These are phyloP conservation scores for Pythium phragmitis DNA, from an alignment of 352 stramenopile species.

Conservation along the genomic window DNA sequence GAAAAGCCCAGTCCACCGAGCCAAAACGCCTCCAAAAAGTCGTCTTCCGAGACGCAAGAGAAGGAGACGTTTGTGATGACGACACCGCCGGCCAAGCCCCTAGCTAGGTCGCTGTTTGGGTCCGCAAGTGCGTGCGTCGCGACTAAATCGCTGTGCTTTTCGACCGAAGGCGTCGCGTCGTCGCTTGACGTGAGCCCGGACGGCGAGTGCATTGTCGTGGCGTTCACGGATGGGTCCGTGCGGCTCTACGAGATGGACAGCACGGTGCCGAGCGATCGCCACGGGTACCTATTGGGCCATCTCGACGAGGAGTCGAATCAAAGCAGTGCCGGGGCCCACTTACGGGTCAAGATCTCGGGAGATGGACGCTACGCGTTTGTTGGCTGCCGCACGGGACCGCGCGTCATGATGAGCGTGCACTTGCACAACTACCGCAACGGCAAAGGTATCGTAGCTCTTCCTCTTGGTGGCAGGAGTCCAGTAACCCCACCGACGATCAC, in stretches of 20 bases:
- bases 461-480: neutral
- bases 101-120: conserved; percentile 51
- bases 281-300: conserved; percentile 78
- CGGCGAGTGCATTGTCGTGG: conserved; percentile 80
- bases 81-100: conserved; percentile 36
- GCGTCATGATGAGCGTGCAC: conserved; percentile 82
- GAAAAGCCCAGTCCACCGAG: conserved; percentile 11
- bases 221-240: conserved; percentile 77
- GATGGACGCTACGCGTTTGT: conserved; percentile 85
- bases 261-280: conserved; percentile 74
- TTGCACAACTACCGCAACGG: conserved; percentile 78
- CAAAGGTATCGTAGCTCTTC: conserved; percentile 48
- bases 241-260: conserved; percentile 86
- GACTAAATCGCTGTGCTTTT: conserved; percentile 80
- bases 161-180: conserved; percentile 67
- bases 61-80: conserved; percentile 11
- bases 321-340: conserved; percentile 42
- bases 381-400: conserved; percentile 59
- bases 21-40: neutral
- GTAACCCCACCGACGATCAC: neutral
- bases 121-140: conserved; percentile 36
- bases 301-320: conserved; percentile 75
- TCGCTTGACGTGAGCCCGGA: conserved; percentile 77
- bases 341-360: conserved; percentile 75
- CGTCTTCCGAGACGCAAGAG: neutral